phyloP scores from a whole-genome alignment of 805 yeast species.

The Candida orba region DNA sequence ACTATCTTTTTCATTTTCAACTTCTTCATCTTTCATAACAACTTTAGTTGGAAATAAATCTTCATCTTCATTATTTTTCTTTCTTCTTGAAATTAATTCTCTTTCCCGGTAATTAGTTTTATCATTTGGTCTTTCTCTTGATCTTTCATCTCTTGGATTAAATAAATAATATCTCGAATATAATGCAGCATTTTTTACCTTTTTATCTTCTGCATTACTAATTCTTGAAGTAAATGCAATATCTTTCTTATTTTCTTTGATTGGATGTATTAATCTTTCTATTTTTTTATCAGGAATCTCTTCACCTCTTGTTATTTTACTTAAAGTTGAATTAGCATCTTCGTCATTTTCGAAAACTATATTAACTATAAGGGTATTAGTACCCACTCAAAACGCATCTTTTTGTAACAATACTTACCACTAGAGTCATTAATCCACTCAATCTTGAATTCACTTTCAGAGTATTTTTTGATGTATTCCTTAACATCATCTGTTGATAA shows the following conservation, averaged over 20 bases:
- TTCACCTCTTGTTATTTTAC: conserved; percentile 8
- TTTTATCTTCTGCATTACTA: conserved; percentile 18
- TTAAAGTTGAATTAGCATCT: conserved; percentile 12
- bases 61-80: conserved; percentile 10
- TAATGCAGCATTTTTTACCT: conserved; percentile 21
- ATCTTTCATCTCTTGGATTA: conserved; percentile 18
- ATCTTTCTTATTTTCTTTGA: conserved; percentile 11
- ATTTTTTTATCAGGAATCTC: background rate
- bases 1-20: background rate
- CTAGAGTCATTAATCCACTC: conserved; percentile 24
- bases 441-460: conserved; percentile 14
- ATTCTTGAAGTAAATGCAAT: conserved; percentile 14
- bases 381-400: too few species aligned
- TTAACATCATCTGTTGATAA: conserved; percentile 20
- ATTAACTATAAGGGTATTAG: too few species aligned
- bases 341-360: conserved; percentile 18
- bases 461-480: conserved; percentile 12
- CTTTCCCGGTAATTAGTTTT: conserved; percentile 16
- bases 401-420: conserved; percentile 15
- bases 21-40: background rate
- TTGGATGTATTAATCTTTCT: conserved; percentile 9
- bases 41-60: conserved; percentile 19
- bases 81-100: conserved; percentile 13
- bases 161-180: conserved; percentile 23
- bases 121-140: conserved; percentile 1